Evolutionary conservation across 2,329 filamentous ascomycete genomes (phyloP), one percentile per base, ranked within the genome.

Genomic region (Colletotrichum theobromicola): DNA sequence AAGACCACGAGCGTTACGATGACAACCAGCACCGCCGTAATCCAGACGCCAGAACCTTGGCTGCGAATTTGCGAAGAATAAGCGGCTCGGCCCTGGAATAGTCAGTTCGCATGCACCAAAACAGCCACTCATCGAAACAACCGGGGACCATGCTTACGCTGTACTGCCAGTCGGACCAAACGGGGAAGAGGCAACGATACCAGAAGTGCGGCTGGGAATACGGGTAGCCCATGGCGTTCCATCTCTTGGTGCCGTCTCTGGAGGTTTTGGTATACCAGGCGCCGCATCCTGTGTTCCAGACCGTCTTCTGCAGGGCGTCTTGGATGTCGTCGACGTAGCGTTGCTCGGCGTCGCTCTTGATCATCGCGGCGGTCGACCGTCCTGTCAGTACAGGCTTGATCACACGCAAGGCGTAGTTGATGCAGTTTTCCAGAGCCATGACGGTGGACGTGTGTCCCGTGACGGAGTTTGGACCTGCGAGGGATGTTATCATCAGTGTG

Each of bases 361-460:
- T 76, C 37, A 83, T 81, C 4, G 78, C 80, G 1, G 78, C 76
- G 34, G 77, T 79, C 7, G 79, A 80, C 1, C 81, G 71, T 4
- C 82, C 81, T 4, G 83, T 79, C 3, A 87, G 79, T 7, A 84
- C 71, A 1, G 88, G 88, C 78, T 87, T 87, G 77, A 93, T 87
- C 75, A 93, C 86, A 1, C 89, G 89, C 16, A 93, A 79, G 0
- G 88, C 86, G 79, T 90, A 92, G 74, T 91, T 90, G 77, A 92
- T 84, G 79, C 88, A 88, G 79, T 92, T 93, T 77, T 93, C 92
- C 7, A 85, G 84, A 0, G 90, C 89, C 79, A 92, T 86, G 58
- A 93, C 87, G 16, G 91, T 89, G 21, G 88, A 90, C 0, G 87
- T 89, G 80, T 94, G 91, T 0, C 92, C 92, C 0, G 91, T 93